A percentile compares a stretch with the other conserved stretches of the same genome.
These are phyloP conservation scores for Collybiopsis luxurians DNA, from an alignment of 768 basidiomycete species.

Conservation along the genomic window DNA sequence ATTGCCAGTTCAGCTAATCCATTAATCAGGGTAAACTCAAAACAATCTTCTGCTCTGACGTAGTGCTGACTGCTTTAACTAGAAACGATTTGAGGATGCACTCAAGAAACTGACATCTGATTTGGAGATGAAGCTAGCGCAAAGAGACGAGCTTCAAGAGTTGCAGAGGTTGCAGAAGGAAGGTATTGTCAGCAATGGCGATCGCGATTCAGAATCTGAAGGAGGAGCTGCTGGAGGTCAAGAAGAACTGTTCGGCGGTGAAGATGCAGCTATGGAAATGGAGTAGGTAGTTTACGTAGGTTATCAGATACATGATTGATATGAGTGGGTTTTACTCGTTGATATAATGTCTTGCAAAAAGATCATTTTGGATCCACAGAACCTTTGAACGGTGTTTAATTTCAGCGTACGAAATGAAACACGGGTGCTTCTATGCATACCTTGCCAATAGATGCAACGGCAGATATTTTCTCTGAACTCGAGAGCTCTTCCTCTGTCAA, in stretches of 20 bases:
- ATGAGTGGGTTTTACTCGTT: too few species aligned
- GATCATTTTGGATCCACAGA: slow-evolving; percentile 50
- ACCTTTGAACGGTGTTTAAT: slow-evolving; percentile 24
- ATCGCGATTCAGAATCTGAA: slow-evolving; percentile 25
- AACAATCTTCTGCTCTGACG: neutral
- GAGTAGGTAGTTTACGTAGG: slow-evolving; percentile 1
- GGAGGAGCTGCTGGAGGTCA: neutral
- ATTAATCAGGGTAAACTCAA: slow-evolving; percentile 66
- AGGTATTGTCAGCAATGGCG: slow-evolving; percentile 40
- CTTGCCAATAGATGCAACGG: slow-evolving; percentile 43
- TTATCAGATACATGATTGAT: too few species aligned
- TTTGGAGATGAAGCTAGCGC: slow-evolving; percentile 78
- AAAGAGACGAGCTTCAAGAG: slow-evolving; percentile 79
- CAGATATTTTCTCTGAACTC: slow-evolving; percentile 35
- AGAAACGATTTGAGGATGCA: slow-evolving; percentile 94
- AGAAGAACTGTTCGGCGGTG: neutral
- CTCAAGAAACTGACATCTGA: slow-evolving; percentile 85
- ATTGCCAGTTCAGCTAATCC: slow-evolving; percentile 83
- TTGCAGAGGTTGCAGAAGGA: slow-evolving; percentile 70
- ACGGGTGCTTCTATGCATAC: slow-evolving; percentile 24
- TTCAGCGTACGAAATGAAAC: neutral
- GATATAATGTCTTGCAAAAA: slow-evolving; percentile 43
- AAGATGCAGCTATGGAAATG: neutral
- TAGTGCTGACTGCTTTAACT: neutral
- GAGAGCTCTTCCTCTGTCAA: slow-evolving; percentile 33